Conservation (phyloP, 768 basidiomycete genomes). For the Hortiboletus flavorubellus region DNA sequence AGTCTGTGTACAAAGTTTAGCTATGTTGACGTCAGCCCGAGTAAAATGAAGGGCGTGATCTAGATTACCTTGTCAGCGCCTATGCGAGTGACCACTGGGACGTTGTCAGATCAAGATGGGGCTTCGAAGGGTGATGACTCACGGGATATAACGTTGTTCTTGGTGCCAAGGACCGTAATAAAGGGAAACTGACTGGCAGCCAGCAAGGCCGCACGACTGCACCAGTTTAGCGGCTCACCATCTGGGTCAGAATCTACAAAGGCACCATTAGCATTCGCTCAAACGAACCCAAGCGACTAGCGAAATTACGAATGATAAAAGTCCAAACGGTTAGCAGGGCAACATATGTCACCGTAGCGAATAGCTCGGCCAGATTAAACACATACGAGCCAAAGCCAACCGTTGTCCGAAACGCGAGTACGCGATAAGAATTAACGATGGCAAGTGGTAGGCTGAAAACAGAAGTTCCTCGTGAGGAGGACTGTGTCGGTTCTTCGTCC, state of each 20-base stretch:
- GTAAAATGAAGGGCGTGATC: not conserved
- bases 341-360: constrained; percentile 37
- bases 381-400: constrained; percentile 36
- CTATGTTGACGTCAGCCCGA: constrained; percentile 11
- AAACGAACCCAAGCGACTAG: not conserved
- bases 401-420: constrained; percentile 35
- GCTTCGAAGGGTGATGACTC: not conserved
- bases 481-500: constrained; percentile 1
- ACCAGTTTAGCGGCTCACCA: constrained; percentile 30
- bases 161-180: constrained; percentile 41
- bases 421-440: constrained; percentile 33
- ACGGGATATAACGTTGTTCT: constrained; percentile 34
- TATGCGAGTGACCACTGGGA: constrained; percentile 21
- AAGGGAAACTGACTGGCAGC: constrained; percentile 38
- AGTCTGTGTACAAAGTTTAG: constrained; percentile 44
- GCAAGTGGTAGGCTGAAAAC: constrained; percentile 29
- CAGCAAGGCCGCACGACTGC: constrained; percentile 31
- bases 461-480: constrained; percentile 8
- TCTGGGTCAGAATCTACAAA: constrained; percentile 18
- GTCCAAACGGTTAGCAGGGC: constrained; percentile 35
- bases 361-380: constrained; percentile 41
- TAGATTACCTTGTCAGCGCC: constrained; percentile 19
- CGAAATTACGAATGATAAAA: constrained; percentile 36
- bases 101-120: not conserved
- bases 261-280: not conserved